Evolutionary conservation across 2,329 filamentous ascomycete genomes (phyloP).

Genomic region (Bipolaris zeicola): DNA sequence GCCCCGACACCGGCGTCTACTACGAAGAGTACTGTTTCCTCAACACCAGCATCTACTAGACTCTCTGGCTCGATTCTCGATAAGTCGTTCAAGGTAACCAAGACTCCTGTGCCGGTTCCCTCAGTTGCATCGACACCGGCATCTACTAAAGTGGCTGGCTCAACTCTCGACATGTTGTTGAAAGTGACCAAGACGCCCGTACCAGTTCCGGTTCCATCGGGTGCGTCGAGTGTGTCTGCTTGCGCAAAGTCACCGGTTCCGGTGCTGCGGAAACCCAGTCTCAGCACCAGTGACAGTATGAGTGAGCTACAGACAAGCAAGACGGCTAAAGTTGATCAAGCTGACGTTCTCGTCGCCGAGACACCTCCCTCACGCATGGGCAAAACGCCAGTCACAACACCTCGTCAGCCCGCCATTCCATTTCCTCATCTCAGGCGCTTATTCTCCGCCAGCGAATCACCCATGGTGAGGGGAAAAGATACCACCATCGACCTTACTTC

Average conservation of each 20-base stretch:
- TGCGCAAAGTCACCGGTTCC: slow-evolving; percentile 14
- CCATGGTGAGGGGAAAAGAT: not conserved
- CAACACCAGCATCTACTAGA: not conserved
- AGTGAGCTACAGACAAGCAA: not conserved
- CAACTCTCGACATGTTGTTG: not conserved
- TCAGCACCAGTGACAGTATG: not conserved
- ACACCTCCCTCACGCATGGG: slow-evolving; percentile 22
- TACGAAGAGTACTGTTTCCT: not conserved
- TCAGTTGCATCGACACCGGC: not conserved
- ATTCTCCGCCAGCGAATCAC: not conserved
- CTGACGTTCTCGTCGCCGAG: slow-evolving; percentile 17
- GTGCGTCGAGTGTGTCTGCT: not conserved
- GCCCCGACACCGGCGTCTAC: not conserved
- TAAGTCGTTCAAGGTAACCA: not conserved
- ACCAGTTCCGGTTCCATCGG: not conserved
- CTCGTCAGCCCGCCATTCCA: slow-evolving; percentile 17
- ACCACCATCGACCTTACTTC: slow-evolving; percentile 3
- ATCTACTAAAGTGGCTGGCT: not conserved
- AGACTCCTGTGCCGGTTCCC: not conserved
- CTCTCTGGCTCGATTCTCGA: not conserved
- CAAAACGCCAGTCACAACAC: not conserved
- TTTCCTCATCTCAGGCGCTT: slow-evolving; percentile 14
- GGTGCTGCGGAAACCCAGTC: not conserved
- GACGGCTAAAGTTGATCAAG: not conserved
- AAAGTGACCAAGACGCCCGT: slow-evolving; percentile 1